These are phyloP conservation scores for Talaromyces sp. DNA, from an alignment of 2,329 filamentous ascomycete species.

Conservation along the genomic window DNA sequence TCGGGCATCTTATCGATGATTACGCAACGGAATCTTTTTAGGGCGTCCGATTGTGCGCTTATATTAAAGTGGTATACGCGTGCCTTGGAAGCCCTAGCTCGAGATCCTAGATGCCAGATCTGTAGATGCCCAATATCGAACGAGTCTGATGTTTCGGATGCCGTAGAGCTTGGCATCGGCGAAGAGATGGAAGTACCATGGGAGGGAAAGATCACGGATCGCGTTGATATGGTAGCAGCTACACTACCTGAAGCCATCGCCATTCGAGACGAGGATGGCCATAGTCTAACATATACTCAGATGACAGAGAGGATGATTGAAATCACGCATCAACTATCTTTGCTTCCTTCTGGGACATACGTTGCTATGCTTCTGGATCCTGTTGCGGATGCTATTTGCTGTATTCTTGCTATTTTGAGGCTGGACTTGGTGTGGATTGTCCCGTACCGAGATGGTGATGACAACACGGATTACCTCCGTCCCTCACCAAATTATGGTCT, in stretches of 20 bases:
- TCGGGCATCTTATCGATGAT: conserved; percentile 31
- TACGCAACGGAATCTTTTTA: conserved; percentile 37
- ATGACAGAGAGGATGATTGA: not conserved
- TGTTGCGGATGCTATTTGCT: conserved; percentile 1
- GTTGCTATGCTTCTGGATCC: conserved; percentile 9
- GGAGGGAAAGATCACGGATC: conserved; percentile 36
- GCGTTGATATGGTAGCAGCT: conserved; percentile 36
- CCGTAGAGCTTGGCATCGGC: conserved; percentile 22
- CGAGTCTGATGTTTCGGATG: conserved; percentile 22
- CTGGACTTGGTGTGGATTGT: conserved; percentile 34
- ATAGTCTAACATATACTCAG: conserved; percentile 36
- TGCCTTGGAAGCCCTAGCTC: conserved; percentile 25
- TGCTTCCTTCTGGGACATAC: not conserved
- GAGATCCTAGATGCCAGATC: conserved; percentile 25
- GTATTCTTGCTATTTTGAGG: conserved; percentile 37
- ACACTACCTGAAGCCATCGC: conserved; percentile 26
- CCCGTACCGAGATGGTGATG: not conserved
- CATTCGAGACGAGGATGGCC: conserved; percentile 29
- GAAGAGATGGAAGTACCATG: conserved; percentile 25
- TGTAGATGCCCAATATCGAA: conserved; percentile 23
- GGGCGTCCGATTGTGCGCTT: conserved; percentile 26
- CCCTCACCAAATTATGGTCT: conserved; percentile 38
- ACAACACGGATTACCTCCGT: not conserved
- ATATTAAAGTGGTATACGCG: conserved; percentile 28
- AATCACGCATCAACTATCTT: not conserved